These are phyloP conservation scores for Tulasnella sp. DNA, from an alignment of 768 basidiomycete species.

Conservation along the genomic window DNA sequence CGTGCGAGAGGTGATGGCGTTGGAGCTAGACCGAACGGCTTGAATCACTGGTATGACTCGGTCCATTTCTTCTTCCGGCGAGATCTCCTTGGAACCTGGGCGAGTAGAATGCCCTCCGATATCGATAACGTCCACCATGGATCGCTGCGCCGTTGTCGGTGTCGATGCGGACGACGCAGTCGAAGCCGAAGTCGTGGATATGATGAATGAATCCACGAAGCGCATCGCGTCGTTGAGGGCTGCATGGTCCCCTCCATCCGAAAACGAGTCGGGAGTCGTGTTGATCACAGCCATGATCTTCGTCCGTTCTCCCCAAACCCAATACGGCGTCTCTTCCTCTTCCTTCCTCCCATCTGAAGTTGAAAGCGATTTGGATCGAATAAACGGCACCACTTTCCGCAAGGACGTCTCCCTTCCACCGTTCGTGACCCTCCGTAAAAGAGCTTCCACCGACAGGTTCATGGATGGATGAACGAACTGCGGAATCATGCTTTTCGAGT, in stretches of 20 bases:
- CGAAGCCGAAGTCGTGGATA: slow-evolving; percentile 26
- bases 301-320: slow-evolving; percentile 49
- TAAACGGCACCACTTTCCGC: slow-evolving; percentile 73
- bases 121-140: slow-evolving; percentile 80
- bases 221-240: slow-evolving; percentile 57
- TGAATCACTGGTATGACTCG: slow-evolving; percentile 74
- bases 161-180: background rate
- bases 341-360: slow-evolving; percentile 16
- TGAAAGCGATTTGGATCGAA: slow-evolving; percentile 40
- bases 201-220: slow-evolving; percentile 40
- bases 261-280: slow-evolving; percentile 94
- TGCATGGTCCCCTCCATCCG: slow-evolving; percentile 72
- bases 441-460: slow-evolving; percentile 54
- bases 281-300: slow-evolving; percentile 92
- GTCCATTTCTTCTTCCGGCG: slow-evolving; percentile 65
- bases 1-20: slow-evolving; percentile 41
- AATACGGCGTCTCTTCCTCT: slow-evolving; percentile 29
- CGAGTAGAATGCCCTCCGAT: slow-evolving; percentile 94
- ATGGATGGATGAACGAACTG: slow-evolving; percentile 66
- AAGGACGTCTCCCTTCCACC: slow-evolving; percentile 44
- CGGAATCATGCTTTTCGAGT: slow-evolving; percentile 75
- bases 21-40: slow-evolving; percentile 52
- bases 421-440: slow-evolving; percentile 48
- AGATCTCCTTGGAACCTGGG: slow-evolving; percentile 72
- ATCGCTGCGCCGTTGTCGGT: slow-evolving; percentile 53